phyloP scores from a whole-genome alignment of 2,329 filamentous ascomycete genomes.

The Rhynchosporium graminicola region DNA sequence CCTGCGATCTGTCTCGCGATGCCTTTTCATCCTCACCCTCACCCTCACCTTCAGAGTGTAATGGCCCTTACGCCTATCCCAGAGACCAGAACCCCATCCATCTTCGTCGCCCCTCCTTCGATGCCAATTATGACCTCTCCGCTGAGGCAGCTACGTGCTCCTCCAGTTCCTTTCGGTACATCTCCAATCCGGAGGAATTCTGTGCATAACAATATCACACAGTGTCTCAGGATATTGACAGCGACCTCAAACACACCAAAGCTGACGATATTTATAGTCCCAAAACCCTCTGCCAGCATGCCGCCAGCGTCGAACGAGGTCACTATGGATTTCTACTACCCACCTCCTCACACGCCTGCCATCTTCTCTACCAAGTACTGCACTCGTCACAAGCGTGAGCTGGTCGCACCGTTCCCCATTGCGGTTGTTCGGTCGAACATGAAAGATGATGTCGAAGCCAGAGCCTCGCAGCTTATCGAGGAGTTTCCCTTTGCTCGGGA shows the following conservation, averaged over 20 bases:
- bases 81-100: slow-evolving; percentile 1
- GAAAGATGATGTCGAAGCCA: slow-evolving; percentile 16
- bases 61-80: slow-evolving; percentile 13
- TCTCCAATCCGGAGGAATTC: background rate
- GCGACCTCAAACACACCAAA: background rate
- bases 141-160: slow-evolving; percentile 9
- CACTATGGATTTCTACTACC: slow-evolving; percentile 6
- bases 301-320: slow-evolving; percentile 2
- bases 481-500: slow-evolving; percentile 25
- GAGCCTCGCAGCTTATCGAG: slow-evolving; percentile 15
- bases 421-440: slow-evolving; percentile 18
- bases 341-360: background rate
- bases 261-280: background rate
- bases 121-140: background rate
- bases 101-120: background rate
- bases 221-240: too few species aligned
- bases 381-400: slow-evolving; percentile 17
- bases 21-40: slow-evolving; percentile 3
- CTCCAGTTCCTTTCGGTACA: slow-evolving; percentile 2
- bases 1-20: slow-evolving; percentile 18
- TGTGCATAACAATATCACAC: too few species aligned
- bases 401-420: slow-evolving; percentile 15
- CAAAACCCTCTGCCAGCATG: background rate
- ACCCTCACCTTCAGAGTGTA: background rate
- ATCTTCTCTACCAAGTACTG: slow-evolving; percentile 20